Evolutionary conservation across 805 yeast genomes (phyloP).

Genomic region (Myxozyma vanderwaltii): DNA sequence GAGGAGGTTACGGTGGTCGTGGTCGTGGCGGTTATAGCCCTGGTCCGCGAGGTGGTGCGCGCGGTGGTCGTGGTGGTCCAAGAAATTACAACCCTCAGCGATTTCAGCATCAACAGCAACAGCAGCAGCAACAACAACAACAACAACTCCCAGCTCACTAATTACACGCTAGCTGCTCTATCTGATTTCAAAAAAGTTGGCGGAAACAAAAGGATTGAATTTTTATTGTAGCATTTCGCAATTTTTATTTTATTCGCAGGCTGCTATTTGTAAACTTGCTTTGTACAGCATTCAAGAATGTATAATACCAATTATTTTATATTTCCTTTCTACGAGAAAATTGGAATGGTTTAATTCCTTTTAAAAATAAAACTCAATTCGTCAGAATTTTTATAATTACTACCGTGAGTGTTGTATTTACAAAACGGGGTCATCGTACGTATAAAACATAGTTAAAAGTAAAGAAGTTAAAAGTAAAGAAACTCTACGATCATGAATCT

Average conservation of each 20-base stretch:
- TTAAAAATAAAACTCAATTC: no score
- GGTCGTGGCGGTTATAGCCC: conserved; percentile 7
- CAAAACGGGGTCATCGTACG: no score
- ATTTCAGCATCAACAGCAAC: conserved; percentile 9
- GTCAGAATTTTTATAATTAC: no score
- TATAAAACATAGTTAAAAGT: no score
- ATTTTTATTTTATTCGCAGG: not conserved
- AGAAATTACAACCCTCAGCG: not conserved
- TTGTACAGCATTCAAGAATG: not conserved
- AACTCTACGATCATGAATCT: not conserved
- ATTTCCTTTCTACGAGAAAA: not conserved
- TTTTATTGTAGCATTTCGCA: not conserved
- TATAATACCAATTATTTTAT: not conserved
- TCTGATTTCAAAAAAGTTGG: not conserved
- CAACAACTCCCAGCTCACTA: conserved; percentile 21
- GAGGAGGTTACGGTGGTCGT: conserved; percentile 6
- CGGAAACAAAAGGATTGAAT: not conserved
- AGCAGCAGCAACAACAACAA: conserved; percentile 18
- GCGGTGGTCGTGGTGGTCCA: conserved; percentile 20
- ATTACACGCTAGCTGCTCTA: not conserved
- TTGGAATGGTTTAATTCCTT: not conserved
- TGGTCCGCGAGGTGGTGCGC: not conserved
- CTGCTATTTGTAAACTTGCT: not conserved
- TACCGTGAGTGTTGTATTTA: no score
- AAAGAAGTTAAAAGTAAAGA: no score